Evolutionary conservation across 2,329 filamentous ascomycete species (phyloP).

Genomic region (Epichloe scottii): DNA sequence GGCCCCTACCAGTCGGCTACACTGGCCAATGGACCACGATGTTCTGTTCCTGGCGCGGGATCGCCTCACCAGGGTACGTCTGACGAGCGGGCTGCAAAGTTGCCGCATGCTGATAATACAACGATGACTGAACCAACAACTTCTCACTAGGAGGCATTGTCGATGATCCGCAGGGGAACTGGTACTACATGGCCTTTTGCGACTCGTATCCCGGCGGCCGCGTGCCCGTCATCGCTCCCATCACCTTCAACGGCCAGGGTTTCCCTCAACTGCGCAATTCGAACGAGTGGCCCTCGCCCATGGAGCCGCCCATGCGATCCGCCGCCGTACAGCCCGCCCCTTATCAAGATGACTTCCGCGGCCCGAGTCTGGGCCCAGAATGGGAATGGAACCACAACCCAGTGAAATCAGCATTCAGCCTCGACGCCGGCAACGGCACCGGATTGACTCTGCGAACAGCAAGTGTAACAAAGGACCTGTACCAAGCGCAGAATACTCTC

Average conservation of each 20-base stretch:
- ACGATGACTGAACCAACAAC: neutral
- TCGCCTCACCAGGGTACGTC: neutral
- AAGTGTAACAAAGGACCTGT: neutral
- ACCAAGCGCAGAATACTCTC: neutral
- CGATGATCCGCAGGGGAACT: neutral
- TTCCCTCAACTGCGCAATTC: neutral
- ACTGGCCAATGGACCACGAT: neutral
- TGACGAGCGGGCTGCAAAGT: too few relatives aligned
- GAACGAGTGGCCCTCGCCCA: neutral
- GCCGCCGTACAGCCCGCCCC: neutral
- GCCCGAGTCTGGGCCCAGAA: neutral
- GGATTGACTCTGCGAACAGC: neutral
- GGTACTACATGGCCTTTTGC: constrained; percentile 1
- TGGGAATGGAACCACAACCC: constrained; percentile 2
- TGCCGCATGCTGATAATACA: neutral
- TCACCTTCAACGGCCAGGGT: neutral
- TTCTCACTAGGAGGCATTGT: neutral
- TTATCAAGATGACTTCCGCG: neutral
- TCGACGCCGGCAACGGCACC: neutral
- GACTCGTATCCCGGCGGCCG: neutral
- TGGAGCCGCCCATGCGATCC: neutral
- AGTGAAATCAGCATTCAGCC: neutral
- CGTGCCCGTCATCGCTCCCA: neutral
- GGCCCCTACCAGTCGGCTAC: neutral
- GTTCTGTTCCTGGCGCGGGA: neutral